Conservation (phyloP, 2,329 filamentous ascomycete genomes). For the Mariannaea sp. region DNA sequence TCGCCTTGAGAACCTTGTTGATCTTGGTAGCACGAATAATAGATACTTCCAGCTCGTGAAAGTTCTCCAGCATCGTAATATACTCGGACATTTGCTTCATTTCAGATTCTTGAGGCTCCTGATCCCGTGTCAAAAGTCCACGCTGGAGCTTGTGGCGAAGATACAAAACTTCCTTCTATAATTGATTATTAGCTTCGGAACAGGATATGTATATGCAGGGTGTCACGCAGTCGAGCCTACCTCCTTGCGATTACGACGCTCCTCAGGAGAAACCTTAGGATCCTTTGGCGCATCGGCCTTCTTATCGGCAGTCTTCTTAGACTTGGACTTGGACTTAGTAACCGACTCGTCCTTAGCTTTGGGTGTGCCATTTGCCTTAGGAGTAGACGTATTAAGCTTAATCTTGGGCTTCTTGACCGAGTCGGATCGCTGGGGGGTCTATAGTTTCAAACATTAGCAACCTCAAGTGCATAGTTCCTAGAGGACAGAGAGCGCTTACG, state of each 20-base stretch:
- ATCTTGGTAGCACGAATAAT: slow-evolving; percentile 95
- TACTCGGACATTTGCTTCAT: slow-evolving; percentile 80
- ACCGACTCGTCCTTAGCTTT: slow-evolving; percentile 61
- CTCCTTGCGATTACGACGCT: slow-evolving; percentile 64
- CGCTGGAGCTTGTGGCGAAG: slow-evolving; percentile 94
- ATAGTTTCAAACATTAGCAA: slow-evolving; percentile 25
- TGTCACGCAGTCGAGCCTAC: no score
- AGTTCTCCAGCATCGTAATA: slow-evolving; percentile 79
- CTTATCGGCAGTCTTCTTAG: slow-evolving; percentile 64
- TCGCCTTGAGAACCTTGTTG: slow-evolving; percentile 96
- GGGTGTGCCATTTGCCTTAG: slow-evolving; percentile 69
- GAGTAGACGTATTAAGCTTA: slow-evolving; percentile 66
- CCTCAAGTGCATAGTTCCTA: background rate
- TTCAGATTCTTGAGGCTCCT: slow-evolving; percentile 83
- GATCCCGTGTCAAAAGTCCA: slow-evolving; percentile 84
- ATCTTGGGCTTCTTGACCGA: slow-evolving; percentile 72
- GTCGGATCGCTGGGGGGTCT: slow-evolving; percentile 64
- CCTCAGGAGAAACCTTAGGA: slow-evolving; percentile 61
- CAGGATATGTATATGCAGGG: background rate
- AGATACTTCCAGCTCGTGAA: slow-evolving; percentile 78
- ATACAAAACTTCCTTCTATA: slow-evolving; percentile 80
- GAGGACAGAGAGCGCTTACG: slow-evolving; percentile 37
- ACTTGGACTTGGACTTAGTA: slow-evolving; percentile 58
- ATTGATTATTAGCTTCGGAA: slow-evolving; percentile 41
- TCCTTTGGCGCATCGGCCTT: slow-evolving; percentile 60